Conservation (phyloP, 2,329 filamentous ascomycete species). For the Colletotrichum sp. region DNA sequence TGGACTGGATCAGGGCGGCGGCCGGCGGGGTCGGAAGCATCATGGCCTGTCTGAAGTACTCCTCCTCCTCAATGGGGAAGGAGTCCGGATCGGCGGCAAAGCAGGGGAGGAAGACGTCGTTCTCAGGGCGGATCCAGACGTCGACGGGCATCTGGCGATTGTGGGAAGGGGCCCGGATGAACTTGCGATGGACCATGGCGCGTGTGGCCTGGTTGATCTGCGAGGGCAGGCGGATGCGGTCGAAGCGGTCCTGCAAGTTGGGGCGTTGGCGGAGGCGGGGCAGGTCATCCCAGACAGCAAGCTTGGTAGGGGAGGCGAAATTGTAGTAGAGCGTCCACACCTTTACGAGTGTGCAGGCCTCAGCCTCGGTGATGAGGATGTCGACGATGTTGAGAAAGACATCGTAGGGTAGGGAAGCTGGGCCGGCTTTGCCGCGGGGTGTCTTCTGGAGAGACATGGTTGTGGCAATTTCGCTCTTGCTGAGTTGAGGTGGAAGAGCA, state of each 20-base stretch:
- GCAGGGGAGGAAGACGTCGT: constrained; percentile 23
- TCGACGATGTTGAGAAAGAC: background rate
- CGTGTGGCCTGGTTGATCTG: background rate
- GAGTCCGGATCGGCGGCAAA: constrained; percentile 23
- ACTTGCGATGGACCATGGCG: background rate
- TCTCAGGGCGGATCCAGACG: background rate
- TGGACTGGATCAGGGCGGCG: background rate
- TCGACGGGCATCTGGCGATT: background rate
- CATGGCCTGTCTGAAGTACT: background rate
- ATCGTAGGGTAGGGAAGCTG: background rate
- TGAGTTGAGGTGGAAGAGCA: background rate
- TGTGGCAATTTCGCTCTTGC: background rate
- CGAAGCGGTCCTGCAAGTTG: background rate
- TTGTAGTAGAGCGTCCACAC: background rate
- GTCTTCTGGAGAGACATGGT: background rate
- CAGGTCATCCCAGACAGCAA: background rate
- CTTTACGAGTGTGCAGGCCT: background rate
- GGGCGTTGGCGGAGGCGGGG: background rate
- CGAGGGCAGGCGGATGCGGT: background rate
- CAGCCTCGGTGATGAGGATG: background rate
- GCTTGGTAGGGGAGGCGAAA: background rate
- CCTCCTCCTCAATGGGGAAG: background rate
- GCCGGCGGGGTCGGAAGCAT: background rate
- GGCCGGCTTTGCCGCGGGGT: background rate
- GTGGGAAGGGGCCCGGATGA: background rate